A percentile compares a stretch with the other conserved stretches of the same genome.
Conservation (phyloP, 2,329 filamentous ascomycete genomes). For the Chaetothyriales sp. region DNA sequence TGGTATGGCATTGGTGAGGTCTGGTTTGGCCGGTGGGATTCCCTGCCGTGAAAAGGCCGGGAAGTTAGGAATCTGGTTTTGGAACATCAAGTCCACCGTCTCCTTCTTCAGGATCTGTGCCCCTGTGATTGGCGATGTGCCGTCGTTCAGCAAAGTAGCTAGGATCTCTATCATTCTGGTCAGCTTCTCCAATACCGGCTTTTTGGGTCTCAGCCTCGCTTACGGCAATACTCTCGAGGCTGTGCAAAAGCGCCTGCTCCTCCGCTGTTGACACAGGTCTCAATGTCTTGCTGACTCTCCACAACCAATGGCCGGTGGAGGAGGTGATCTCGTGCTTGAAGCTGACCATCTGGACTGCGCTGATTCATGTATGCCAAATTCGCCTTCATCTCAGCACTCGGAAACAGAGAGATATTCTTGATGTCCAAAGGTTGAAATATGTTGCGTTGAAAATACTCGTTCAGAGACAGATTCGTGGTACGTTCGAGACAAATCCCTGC, state of each 20-base stretch:
- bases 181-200: too few species aligned
- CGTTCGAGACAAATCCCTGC: conserved; percentile 36
- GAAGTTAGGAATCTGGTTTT: conserved; percentile 43
- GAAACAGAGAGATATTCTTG: conserved; percentile 41
- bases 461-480: conserved; percentile 28
- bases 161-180: conserved; percentile 34
- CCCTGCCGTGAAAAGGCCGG: conserved; percentile 37
- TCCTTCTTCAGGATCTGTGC: conserved; percentile 38
- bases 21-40: conserved; percentile 33
- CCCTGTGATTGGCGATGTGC: conserved; percentile 43
- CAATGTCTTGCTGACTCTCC: conserved; percentile 25
- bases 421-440: conserved; percentile 35
- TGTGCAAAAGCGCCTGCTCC: conserved; percentile 48
- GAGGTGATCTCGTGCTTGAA: conserved; percentile 35
- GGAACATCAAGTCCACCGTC: conserved; percentile 50
- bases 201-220: conserved; percentile 10
- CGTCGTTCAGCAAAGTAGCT: conserved; percentile 47
- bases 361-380: conserved; percentile 44
- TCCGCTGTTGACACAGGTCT: conserved; percentile 39
- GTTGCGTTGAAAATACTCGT: conserved; percentile 35
- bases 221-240: conserved; percentile 46
- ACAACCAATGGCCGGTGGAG: conserved; percentile 32
- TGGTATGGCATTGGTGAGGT: conserved; percentile 34
- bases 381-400: conserved; percentile 36
- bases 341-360: conserved; percentile 30